Base-by-base conservation (phyloP, 2,329 filamentous ascomycete species). In the Epichloe gansuensis region DNA sequence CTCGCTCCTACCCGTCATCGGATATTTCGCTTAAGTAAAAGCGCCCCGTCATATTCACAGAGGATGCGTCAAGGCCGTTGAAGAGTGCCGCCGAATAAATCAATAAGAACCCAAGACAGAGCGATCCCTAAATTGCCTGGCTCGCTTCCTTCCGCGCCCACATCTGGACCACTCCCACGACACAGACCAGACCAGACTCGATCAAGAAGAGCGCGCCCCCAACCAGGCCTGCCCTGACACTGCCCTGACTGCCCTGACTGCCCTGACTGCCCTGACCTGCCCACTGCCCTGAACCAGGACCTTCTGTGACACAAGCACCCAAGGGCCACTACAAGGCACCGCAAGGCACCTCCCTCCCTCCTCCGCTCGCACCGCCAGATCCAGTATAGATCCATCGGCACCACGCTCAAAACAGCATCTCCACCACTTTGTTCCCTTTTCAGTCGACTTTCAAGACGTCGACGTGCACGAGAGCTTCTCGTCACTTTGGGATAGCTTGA, bases 371-470 rank as follows among this genome's bases (percentile, higher is more conserved):
- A 71, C 72, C 72, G 70, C 78, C 77, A 78, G 76, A 81, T 80
- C 73, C 72, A 81, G 78, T 78, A 79, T 80, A 81, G 78, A 75
- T 72, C 75, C 75, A 74, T 79, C 76, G 75, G 76, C 77, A 79
- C 75, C 74, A 79, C 75, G 72, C 77, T 78, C 77, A 78, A 81
- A 80, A 71, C 71, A 81, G 77, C 50, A 78, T 78, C 76, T 80
- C 76, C 77, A 79, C 77, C 72, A 72, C 68, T 71, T 47, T 72
- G 73, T 78, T 72, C 65, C 70, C 71, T 70, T 75, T 78, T 75
- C 74, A 62, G 53, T 54, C 53, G 35, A 46, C 53, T 50, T 52
- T 55, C 53, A 49, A 52, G 53, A 55, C 53, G 50, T 52, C 46
- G 21, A 52, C 53, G 46, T 54, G 53, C 41, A 43, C 53, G 46